phyloP scores from a whole-genome alignment of 2,329 filamentous ascomycete genomes.

The Aspergillus sp. region DNA sequence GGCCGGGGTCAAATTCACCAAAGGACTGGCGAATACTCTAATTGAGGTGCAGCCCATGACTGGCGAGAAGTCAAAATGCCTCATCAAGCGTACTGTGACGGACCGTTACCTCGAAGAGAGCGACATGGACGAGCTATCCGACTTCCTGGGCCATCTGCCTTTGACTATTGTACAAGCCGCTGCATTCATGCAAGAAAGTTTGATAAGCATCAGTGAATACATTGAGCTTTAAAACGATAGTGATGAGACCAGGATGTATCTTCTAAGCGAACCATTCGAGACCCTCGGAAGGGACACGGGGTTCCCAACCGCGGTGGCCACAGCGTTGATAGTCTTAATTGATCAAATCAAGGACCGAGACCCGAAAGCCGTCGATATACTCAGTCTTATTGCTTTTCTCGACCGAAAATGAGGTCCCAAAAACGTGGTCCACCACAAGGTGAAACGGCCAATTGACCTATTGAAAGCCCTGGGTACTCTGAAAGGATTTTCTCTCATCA shows the following conservation, averaged over 20 bases:
- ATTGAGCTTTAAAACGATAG: constrained; percentile 22
- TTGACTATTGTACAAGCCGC: constrained; percentile 20
- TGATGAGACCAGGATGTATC: constrained; percentile 18
- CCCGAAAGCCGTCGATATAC: constrained; percentile 14
- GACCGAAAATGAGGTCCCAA: constrained; percentile 16
- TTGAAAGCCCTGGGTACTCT: constrained; percentile 16
- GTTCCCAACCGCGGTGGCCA: constrained; percentile 18
- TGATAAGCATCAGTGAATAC: constrained; percentile 18
- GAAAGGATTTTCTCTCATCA: constrained; percentile 21
- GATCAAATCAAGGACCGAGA: constrained; percentile 19
- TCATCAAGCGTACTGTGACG: constrained; percentile 15
- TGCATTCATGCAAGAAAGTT: constrained; percentile 21
- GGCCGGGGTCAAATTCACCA: constrained; percentile 20
- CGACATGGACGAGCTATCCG: constrained; percentile 15
- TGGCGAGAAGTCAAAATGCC: constrained; percentile 13
- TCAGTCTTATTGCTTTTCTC: constrained; percentile 16
- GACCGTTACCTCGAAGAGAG: constrained; percentile 9
- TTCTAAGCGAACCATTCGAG: constrained; percentile 22
- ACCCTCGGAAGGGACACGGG: constrained; percentile 17
- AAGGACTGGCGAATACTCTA: constrained; percentile 1
- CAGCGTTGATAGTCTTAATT: constrained; percentile 20
- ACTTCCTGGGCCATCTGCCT: constrained; percentile 16
- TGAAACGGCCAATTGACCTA: constrained; percentile 9
- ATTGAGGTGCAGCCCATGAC: constrained; percentile 20
- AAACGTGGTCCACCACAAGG: constrained; percentile 14